These are phyloP conservation scores for Paraphysoderma sedebokerense DNA, from an alignment of 371 early-diverging fungal genomes.

Conservation along the genomic window DNA sequence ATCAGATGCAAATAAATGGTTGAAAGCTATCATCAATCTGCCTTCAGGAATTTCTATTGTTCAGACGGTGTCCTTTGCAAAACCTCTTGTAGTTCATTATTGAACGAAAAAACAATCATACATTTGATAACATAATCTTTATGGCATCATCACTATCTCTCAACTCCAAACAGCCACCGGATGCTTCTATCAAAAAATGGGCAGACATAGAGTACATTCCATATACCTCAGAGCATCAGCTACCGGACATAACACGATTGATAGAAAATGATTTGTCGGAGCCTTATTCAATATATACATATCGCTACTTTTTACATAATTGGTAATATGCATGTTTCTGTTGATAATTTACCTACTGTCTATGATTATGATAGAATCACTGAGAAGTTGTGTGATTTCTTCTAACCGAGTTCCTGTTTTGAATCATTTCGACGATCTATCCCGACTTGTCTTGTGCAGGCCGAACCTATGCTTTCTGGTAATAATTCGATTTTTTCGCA, in stretches of 20 bases:
- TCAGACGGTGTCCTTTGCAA: too few relatives aligned
- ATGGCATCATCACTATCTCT: slow-evolving; percentile 10
- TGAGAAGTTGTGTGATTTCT: too few relatives aligned
- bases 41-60: too few relatives aligned
- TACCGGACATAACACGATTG: slow-evolving; percentile 49
- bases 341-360: not conserved
- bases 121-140: too few relatives aligned
- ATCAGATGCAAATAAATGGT: too few relatives aligned
- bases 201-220: slow-evolving; percentile 34
- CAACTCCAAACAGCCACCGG: too few relatives aligned
- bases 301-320: slow-evolving; percentile 85
- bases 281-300: slow-evolving; percentile 91
- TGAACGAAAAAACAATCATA: too few relatives aligned
- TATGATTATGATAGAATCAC: too few relatives aligned
- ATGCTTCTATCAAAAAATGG: slow-evolving; percentile 4
- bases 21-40: too few relatives aligned
- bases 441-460: not conserved
- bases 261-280: slow-evolving; percentile 86
- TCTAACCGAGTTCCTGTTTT: slow-evolving; percentile 60
- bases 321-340: too few relatives aligned
- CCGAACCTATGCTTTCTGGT: not conserved
- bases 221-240: slow-evolving; percentile 45
- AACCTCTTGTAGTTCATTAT: too few relatives aligned
- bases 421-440: not conserved
- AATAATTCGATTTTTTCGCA: not conserved